Percentiles rank a stretch among this genome's conserved stretches.
Conservation (phyloP, 108 stramenopile species). For the Poteriospumella lacustris region DNA sequence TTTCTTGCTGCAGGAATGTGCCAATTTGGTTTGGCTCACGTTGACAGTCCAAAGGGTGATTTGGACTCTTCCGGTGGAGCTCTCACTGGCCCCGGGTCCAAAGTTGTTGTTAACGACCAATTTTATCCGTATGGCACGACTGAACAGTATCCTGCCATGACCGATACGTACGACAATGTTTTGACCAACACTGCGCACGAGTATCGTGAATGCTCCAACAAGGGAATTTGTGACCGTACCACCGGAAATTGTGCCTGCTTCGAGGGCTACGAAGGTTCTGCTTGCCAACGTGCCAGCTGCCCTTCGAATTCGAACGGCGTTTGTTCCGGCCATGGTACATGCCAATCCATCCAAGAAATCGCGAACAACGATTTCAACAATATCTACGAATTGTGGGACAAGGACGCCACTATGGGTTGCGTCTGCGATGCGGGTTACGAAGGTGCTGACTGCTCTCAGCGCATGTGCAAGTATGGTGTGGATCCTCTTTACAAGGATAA, state of each 20-base stretch:
- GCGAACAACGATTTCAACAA: background rate
- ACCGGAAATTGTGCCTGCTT: conserved; percentile 53
- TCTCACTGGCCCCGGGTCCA: background rate
- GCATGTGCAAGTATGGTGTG: background rate
- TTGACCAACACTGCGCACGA: conserved; percentile 34
- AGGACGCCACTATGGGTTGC: background rate
- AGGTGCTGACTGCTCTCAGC: conserved; percentile 17
- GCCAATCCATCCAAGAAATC: background rate
- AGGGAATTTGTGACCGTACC: conserved; percentile 50
- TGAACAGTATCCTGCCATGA: background rate
- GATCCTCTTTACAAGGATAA: conserved; percentile 6
- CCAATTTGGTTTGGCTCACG: conserved; percentile 21
- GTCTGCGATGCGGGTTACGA: background rate
- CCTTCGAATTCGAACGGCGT: background rate
- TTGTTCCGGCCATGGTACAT: conserved; percentile 6
- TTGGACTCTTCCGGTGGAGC: conserved; percentile 8
- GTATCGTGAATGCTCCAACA: conserved; percentile 48
- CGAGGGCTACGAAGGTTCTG: conserved; percentile 52
- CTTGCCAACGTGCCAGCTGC: conserved; percentile 47
- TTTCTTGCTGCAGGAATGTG: background rate
- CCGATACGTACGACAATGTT: background rate
- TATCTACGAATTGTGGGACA: conserved; percentile 1
- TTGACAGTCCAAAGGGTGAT: conserved; percentile 19
- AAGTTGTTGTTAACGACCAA: background rate
- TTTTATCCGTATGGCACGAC: conserved; percentile 13